phyloP scores from a whole-genome alignment of 371 early-diverging fungal species.

The Mucor mucedo region DNA sequence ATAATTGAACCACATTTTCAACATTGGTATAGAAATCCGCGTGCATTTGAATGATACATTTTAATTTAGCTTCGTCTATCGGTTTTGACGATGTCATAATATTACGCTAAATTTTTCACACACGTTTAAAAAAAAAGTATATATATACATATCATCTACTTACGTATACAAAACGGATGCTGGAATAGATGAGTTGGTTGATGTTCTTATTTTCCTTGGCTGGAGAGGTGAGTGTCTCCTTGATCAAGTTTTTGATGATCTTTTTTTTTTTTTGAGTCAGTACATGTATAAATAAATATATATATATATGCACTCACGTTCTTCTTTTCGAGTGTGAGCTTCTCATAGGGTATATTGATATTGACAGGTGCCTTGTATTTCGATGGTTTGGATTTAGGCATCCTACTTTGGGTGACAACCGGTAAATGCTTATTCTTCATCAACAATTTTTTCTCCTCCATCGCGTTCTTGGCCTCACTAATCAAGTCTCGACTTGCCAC shows the following conservation, averaged over 20 bases:
- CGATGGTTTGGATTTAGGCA: constrained; percentile 2
- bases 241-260: constrained; percentile 3
- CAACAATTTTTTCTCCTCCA: constrained; percentile 1
- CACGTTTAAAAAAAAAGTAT: no score
- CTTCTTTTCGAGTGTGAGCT: background rate
- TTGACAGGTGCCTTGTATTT: background rate
- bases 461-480: constrained; percentile 5
- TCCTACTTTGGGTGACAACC: background rate
- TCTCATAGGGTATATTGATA: background rate
- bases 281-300: background rate
- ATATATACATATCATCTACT: background rate
- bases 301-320: background rate
- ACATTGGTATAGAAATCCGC: constrained; percentile 9
- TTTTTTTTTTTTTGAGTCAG: background rate
- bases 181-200: constrained; percentile 5
- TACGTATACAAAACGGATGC: constrained; percentile 8
- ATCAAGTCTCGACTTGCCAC: constrained; percentile 4
- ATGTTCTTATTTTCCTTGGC: background rate
- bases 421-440: background rate
- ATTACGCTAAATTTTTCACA: background rate
- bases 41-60: constrained; percentile 3
- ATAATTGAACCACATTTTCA: constrained; percentile 3
- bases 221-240: background rate
- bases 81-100: background rate
- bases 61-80: background rate